Conservation (phyloP, 2,329 filamentous ascomycete species). For the Ceratocystis colombiana region DNA sequence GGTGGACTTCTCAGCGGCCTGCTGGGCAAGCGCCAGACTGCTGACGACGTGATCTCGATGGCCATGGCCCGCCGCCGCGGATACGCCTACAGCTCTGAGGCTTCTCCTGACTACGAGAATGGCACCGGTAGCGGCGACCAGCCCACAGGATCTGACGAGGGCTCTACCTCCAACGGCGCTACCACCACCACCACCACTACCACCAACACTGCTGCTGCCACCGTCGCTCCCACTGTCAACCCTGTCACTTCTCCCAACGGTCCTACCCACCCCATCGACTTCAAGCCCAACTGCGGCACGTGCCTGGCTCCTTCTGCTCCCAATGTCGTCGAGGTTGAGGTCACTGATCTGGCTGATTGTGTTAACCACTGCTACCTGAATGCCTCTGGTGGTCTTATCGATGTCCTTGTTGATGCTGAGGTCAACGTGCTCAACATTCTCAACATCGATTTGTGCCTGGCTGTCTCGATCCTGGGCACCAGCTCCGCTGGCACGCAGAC, state of each 20-base stretch:
- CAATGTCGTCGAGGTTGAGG: slow-evolving; percentile 19
- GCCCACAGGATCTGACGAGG: not conserved
- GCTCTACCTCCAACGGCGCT: not conserved
- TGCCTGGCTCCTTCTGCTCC: slow-evolving; percentile 13
- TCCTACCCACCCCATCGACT: slow-evolving; percentile 47
- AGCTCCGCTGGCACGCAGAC: slow-evolving; percentile 17
- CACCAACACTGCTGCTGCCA: not conserved
- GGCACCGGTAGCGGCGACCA: not conserved
- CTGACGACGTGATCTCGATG: slow-evolving; percentile 12
- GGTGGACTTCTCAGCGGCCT: slow-evolving; percentile 17
- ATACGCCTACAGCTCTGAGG: slow-evolving; percentile 7
- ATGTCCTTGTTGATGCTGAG: slow-evolving; percentile 18
- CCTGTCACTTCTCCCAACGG: slow-evolving; percentile 32
- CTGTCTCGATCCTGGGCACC: slow-evolving; percentile 21
- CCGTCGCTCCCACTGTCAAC: not conserved
- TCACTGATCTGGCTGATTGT: slow-evolving; percentile 21
- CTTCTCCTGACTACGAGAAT: not conserved
- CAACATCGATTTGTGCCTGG: slow-evolving; percentile 27
- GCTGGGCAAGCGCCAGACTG: slow-evolving; percentile 21
- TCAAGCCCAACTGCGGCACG: slow-evolving; percentile 40
- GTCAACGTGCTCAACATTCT: slow-evolving; percentile 28
- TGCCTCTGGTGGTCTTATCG: slow-evolving; percentile 22
- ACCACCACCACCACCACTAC: not conserved
- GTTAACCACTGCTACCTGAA: slow-evolving; percentile 22
- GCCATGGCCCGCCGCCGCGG: slow-evolving; percentile 16